Evolutionary conservation across 2,329 filamentous ascomycete genomes (phyloP), one percentile per base, ranked within the genome.

Genomic region (Mollisia scopiformis): DNA sequence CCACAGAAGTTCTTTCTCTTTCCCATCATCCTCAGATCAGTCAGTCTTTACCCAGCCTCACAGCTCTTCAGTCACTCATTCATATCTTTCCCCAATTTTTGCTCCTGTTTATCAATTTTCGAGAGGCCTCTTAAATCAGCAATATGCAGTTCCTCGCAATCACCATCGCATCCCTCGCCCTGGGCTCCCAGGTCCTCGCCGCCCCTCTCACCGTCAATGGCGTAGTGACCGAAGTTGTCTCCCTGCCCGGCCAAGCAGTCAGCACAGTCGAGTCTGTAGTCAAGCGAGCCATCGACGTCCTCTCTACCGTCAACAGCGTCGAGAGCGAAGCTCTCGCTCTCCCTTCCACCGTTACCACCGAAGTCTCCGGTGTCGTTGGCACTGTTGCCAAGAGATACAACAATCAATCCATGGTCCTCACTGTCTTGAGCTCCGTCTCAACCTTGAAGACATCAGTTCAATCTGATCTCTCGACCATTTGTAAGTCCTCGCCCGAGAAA

Each of bases 71-170:
- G 30, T 39, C 50, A 53, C 50, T 53, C 50, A 11, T 53, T 53
- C 27, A n/a, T 8, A n/a, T 31, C 8, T 31, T 16, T 25, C 5
- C 6, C 11, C 14, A 28, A 14, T 51, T 28, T 43, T 35, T 43
- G 5, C 56, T 28, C 25, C n/a, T 11, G 0, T 23, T 14, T 49
- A 3, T 19, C 41, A 39, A 30, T 21, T 41, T 28, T 19, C 27
- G 30, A 25, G 16, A 43, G 33, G 13, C 39, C 4, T 43, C 6
- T 19, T 5, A 43, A 10, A 21, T 8, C 21, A 16, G 10, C 62
- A 64, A 52, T 13, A 64, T 64, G 62, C 41, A 64, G 21, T 64
- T 61, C 55, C 39, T 51, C 55, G 23, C 25, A 39, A 25, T 54
- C 46, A 27, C 54, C 28, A 43, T 55, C 52, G 55, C 53, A 46